Evolutionary conservation across 306 rosid species (phyloP).

Genomic region (Quercus engelmannii): DNA sequence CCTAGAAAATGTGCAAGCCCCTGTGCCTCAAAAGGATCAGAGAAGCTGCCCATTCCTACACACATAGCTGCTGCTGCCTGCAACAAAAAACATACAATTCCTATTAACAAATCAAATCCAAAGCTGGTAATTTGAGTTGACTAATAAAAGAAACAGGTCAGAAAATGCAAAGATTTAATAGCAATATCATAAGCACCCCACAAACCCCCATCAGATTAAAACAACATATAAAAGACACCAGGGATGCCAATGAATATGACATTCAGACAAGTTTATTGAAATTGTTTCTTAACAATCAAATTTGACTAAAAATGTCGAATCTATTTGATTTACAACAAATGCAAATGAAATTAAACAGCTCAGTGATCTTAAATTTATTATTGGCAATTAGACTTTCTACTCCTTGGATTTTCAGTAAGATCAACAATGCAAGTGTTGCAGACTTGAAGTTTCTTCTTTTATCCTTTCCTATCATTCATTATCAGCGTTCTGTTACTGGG

Average conservation of each 20-base stretch:
- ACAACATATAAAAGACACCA: neutral
- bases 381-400: neutral
- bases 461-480: constrained; percentile 1
- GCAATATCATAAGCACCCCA: neutral
- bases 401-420: neutral
- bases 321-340: neutral
- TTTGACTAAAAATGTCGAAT: neutral
- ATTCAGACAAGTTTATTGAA: neutral
- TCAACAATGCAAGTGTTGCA: neutral
- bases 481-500: neutral
- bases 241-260: neutral
- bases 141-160: neutral
- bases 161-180: neutral
- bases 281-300: neutral
- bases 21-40: constrained; percentile 87
- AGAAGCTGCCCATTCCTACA: constrained; percentile 93
- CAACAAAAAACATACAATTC: constrained; percentile 7
- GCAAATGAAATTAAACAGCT: neutral
- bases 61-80: constrained; percentile 99
- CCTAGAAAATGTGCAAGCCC: constrained; percentile 97
- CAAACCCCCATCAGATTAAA: neutral
- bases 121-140: neutral
- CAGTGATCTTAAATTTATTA: neutral
- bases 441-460: neutral
- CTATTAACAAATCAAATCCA: constrained; percentile 12